phyloP scores from a whole-genome alignment of 768 basidiomycete genomes.

The Panaeolus papilionaceus region DNA sequence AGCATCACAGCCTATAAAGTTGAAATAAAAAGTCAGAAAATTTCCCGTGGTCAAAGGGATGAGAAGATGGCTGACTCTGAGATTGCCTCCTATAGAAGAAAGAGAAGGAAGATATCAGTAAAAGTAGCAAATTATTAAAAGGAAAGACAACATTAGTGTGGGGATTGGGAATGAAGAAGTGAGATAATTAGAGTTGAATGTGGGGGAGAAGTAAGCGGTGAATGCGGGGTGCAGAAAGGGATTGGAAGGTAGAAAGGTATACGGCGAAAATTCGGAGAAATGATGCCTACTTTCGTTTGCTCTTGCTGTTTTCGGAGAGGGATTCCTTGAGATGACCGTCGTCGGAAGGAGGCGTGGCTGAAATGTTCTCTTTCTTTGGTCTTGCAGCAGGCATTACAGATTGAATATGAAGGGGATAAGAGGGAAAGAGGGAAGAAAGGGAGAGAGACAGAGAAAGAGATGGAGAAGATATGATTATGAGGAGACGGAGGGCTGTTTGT shows the following conservation, averaged over 20 bases:
- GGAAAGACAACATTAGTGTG: not conserved
- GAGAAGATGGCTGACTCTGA: constrained; percentile 64
- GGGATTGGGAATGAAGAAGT: constrained; percentile 2
- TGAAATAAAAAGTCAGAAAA: constrained; percentile 19
- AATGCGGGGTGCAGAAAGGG: constrained; percentile 48
- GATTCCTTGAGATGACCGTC: constrained; percentile 57
- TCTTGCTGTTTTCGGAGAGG: constrained; percentile 71
- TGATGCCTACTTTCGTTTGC: constrained; percentile 78
- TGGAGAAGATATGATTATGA: constrained; percentile 40
- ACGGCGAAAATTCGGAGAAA: constrained; percentile 66
- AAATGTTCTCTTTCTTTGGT: constrained; percentile 68
- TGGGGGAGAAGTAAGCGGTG: constrained; percentile 43
- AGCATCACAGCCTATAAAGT: constrained; percentile 75
- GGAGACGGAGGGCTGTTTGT: constrained; percentile 42
- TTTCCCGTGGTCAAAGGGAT: not conserved
- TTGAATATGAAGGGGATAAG: constrained; percentile 30
- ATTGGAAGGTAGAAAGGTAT: constrained; percentile 37
- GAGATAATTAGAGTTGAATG: constrained; percentile 29
- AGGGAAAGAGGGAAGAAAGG: constrained; percentile 32
- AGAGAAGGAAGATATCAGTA: constrained; percentile 43
- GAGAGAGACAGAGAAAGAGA: constrained; percentile 37
- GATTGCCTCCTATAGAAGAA: constrained; percentile 72
- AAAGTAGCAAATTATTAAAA: constrained; percentile 7
- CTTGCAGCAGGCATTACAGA: constrained; percentile 68
- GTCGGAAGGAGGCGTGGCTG: constrained; percentile 70